These are phyloP conservation scores for Oryza glumipatula DNA, from an alignment of 176 grass and related monocot genomes.

Conservation along the genomic window DNA sequence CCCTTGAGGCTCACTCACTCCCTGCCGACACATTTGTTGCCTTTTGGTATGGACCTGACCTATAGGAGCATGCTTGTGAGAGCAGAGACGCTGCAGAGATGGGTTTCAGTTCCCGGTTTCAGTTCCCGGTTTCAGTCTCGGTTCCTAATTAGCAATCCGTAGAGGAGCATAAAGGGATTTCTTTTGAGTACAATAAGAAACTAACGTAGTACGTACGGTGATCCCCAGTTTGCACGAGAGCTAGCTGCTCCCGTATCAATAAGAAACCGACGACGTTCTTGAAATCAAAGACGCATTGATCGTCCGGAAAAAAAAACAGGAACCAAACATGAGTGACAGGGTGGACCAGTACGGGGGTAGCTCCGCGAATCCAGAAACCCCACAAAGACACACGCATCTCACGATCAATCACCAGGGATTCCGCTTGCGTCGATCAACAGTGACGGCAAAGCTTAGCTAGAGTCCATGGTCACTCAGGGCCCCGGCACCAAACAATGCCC, in stretches of 20 bases:
- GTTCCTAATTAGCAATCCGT: not conserved
- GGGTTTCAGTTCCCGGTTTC: not conserved
- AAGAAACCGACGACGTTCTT: constrained; percentile 12
- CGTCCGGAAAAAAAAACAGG: not conserved
- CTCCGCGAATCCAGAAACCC: not conserved
- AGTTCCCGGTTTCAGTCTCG: not conserved
- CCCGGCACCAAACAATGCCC: constrained; percentile 14
- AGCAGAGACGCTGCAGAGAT: not conserved
- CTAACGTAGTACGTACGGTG: not conserved
- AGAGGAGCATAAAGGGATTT: not conserved
- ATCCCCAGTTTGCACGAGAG: not conserved
- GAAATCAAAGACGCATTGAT: not conserved
- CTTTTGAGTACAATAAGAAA: not conserved
- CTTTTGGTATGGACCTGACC: not conserved
- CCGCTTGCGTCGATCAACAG: not conserved
- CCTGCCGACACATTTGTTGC: not conserved
- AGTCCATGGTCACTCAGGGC: not conserved
- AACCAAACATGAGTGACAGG: constrained; percentile 1
- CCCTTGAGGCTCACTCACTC: not conserved
- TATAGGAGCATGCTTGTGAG: not conserved
- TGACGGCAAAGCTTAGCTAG: not conserved
- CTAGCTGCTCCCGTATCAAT: not conserved
- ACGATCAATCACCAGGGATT: not conserved
- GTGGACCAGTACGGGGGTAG: constrained; percentile 5
- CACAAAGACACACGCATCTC: not conserved